Evolutionary conservation across 73 alveolate genomes (phyloP).

Genomic region (Tetrahymena thermophila): DNA sequence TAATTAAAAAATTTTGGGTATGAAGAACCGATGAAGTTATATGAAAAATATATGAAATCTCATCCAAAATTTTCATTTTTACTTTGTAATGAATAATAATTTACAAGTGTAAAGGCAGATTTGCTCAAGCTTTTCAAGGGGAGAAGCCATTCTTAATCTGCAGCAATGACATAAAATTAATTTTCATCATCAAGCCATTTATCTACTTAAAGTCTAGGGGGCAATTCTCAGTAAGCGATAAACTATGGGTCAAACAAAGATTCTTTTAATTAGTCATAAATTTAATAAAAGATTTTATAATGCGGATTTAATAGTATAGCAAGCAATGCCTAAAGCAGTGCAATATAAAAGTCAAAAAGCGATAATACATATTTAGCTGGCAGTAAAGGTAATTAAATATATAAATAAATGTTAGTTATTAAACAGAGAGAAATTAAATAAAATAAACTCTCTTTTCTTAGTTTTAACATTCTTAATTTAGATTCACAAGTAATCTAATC

Average conservation of each 20-base stretch:
- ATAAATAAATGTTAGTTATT: background rate
- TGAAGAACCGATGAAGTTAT: background rate
- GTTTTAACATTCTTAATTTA: background rate
- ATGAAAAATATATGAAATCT: background rate
- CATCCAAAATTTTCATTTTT: background rate
- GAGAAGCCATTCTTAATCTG: background rate
- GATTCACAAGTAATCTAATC: background rate
- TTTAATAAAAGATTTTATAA: background rate
- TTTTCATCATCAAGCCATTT: background rate
- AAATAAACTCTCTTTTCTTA: background rate
- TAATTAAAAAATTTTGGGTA: background rate
- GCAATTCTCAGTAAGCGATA: background rate
- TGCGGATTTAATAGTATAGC: background rate
- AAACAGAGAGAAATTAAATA: background rate
- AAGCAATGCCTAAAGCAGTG: background rate
- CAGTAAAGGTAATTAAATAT: background rate
- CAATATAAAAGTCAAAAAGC: background rate
- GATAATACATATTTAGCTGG: background rate
- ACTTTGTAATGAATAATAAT: background rate
- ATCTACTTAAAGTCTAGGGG: background rate
- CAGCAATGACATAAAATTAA: background rate
- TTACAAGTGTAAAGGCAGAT: background rate
- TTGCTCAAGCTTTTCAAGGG: background rate
- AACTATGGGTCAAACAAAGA: background rate
- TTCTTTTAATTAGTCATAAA: background rate